Evolutionary conservation across 768 basidiomycete species (phyloP).

Genomic region (Agrocybe praecox): DNA sequence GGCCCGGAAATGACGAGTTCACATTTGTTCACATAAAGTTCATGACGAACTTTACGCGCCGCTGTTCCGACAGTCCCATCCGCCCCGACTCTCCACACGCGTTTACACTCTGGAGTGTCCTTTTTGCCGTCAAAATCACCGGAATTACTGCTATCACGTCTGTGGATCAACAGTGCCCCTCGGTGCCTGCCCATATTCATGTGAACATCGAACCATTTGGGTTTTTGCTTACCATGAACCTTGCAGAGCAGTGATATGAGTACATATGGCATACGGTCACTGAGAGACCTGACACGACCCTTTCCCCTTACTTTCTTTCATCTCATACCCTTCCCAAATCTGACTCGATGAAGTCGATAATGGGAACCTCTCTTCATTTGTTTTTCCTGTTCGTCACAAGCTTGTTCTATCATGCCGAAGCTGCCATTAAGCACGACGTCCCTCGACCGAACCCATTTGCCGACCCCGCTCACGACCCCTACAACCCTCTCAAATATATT

Average conservation of each 20-base stretch:
- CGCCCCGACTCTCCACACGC: too few relatives aligned
- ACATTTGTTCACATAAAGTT: slow-evolving; percentile 4
- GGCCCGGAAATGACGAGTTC: neutral
- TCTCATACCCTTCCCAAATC: neutral
- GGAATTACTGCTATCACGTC: too few relatives aligned
- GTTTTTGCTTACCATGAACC: neutral
- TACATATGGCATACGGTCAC: neutral
- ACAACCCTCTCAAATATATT: slow-evolving; percentile 59
- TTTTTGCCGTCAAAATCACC: too few relatives aligned
- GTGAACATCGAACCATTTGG: neutral
- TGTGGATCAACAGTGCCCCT: neutral
- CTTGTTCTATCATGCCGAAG: slow-evolving; percentile 11
- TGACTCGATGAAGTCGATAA: neutral
- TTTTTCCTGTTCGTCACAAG: slow-evolving; percentile 8
- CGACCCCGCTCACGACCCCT: slow-evolving; percentile 34
- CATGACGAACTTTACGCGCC: slow-evolving; percentile 4
- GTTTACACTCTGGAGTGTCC: too few relatives aligned
- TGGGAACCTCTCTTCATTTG: neutral
- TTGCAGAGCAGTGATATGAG: too few relatives aligned
- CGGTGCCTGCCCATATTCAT: neutral
- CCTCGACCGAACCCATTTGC: slow-evolving; percentile 46
- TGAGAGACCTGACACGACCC: neutral
- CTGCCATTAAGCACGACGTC: slow-evolving; percentile 16
- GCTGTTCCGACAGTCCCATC: slow-evolving; percentile 1
- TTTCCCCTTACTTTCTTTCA: neutral